A percentile compares a stretch with the other conserved stretches of the same genome.
phyloP scores from a whole-genome alignment of 1,139 yeast species.

The Magnusiomyces magnusii region DNA sequence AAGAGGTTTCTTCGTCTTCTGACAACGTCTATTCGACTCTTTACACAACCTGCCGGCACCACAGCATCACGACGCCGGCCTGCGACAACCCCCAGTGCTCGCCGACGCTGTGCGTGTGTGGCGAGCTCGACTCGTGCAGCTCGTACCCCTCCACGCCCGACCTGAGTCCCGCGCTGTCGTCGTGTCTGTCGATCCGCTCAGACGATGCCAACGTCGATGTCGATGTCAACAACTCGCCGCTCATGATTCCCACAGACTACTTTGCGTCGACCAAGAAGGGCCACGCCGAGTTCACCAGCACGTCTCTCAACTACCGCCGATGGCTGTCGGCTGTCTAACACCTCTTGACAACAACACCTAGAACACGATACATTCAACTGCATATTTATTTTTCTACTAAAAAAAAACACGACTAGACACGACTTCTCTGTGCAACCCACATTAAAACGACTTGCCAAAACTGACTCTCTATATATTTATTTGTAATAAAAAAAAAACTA shows the following conservation, averaged over 20 bases:
- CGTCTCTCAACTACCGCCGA: conserved; percentile 22
- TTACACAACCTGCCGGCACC: conserved; percentile 17
- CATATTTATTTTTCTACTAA: neutral
- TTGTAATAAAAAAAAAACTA: too few relatives aligned
- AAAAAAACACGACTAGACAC: neutral
- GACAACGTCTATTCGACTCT: conserved; percentile 17
- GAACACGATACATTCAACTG: neutral
- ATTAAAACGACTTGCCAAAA: neutral
- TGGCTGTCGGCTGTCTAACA: conserved; percentile 21
- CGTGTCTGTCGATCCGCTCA: conserved; percentile 14
- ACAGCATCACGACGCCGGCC: conserved; percentile 9
- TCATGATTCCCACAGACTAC: conserved; percentile 17
- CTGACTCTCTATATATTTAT: too few relatives aligned
- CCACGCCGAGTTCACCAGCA: conserved; percentile 11
- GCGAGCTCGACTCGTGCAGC: neutral
- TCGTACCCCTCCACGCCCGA: conserved; percentile 2
- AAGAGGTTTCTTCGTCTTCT: conserved; percentile 12
- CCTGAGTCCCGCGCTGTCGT: conserved; percentile 14
- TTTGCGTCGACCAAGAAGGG: conserved; percentile 7
- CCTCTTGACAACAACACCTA: neutral
- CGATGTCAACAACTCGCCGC: conserved; percentile 23
- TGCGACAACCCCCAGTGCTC: conserved; percentile 6
- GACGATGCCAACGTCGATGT: conserved; percentile 1
- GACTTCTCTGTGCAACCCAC: neutral
- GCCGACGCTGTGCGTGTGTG: neutral